phyloP scores from a whole-genome alignment of 2,329 filamentous ascomycete genomes.

The Graphiopsis chlorocephala region DNA sequence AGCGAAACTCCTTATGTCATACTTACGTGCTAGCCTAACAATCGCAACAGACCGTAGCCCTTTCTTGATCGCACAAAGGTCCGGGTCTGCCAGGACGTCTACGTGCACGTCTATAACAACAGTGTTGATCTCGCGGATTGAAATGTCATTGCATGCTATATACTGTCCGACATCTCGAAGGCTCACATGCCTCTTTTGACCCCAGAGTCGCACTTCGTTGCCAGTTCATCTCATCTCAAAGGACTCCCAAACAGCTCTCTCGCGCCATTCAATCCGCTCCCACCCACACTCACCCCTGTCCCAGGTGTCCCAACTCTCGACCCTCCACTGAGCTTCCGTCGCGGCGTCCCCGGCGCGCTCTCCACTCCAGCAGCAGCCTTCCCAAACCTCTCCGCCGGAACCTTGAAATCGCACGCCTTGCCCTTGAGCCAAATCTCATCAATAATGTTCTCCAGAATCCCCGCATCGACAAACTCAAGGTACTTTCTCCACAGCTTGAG shows the following conservation, averaged over 20 bases:
- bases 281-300: neutral
- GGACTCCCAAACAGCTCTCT: constrained; percentile 35
- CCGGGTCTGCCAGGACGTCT: too few relatives aligned
- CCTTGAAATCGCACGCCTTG: constrained; percentile 50
- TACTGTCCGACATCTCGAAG: neutral
- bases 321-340: constrained; percentile 16
- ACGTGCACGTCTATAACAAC: too few relatives aligned
- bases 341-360: constrained; percentile 35
- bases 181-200: neutral
- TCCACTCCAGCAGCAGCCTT: constrained; percentile 25
- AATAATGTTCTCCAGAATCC: constrained; percentile 77
- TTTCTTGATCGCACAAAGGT: too few relatives aligned
- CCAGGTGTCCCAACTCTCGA: constrained; percentile 7
- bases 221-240: constrained; percentile 19
- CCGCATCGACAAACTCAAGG: constrained; percentile 82
- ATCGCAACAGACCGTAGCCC: too few relatives aligned
- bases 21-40: too few relatives aligned
- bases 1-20: too few relatives aligned
- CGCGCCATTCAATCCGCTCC: constrained; percentile 11
- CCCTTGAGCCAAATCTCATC: constrained; percentile 77
- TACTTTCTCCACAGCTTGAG: constrained; percentile 87
- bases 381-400: constrained; percentile 27
- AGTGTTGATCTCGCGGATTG: neutral
- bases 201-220: too few relatives aligned
- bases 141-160: neutral